Base-by-base conservation (phyloP, 129 eudicot species). In the Scalesia atractyloides region DNA sequence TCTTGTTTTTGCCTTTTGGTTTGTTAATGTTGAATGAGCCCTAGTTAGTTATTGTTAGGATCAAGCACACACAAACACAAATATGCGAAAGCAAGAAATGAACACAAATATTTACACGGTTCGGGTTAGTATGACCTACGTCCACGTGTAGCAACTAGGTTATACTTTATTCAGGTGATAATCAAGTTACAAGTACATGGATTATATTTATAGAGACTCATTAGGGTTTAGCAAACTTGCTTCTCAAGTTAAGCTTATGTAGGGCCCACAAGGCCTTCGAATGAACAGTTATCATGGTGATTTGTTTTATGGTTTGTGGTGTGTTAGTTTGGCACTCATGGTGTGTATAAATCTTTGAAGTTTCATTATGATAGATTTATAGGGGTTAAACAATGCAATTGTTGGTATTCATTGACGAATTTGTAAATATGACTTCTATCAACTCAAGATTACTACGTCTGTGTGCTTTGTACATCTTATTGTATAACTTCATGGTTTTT, bases 1-100 rank as follows among this genome's bases (percentile, higher is more conserved):
- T 48, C 61, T 20, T 67, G 24, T 26, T 48, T 14, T 14, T 48
- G 43, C 46, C 46, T 59, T 50, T 47, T 47, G 58, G 47, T 13
- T 26, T 30, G 12, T 67, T 46, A 7, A 20, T 48, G 74, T 52
- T 70, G 51, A 37, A 17, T 5, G 64, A 70, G 74, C 26, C 19
- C n/a, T 33, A 43, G 64, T 24, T 58, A 24, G 65, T 9, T 26
- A 14, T 30, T 30, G 34, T 30, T 30, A 30, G 34, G 34, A 30
- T 30, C 34, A 30, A 30, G 34, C 4, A 30, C 34, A 30, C 34
- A 30, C 4, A 4, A 30, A 30, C 34, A 30, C 34, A 4, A 30
- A 30, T 30, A 30, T 4, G 3, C 34, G 34, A 30, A 30, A 30
- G 34, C 34, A 30, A 30, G 34, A 30, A 30, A 30, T 30, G 34